phyloP scores from a whole-genome alignment of 768 basidiomycete species.

The Suillus decipiens region DNA sequence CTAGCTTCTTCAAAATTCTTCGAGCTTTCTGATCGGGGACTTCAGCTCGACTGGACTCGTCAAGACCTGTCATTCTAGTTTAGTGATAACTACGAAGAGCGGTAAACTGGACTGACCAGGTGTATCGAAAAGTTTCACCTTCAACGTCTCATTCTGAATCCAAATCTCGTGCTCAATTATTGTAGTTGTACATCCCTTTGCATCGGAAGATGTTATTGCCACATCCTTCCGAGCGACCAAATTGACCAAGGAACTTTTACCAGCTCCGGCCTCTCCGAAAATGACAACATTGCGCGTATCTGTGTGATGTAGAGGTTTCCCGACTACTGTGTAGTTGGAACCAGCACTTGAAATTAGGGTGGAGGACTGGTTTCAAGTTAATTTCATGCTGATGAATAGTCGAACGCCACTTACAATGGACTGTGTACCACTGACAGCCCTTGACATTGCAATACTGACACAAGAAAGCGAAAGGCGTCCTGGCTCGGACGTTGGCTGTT shows the following conservation, averaged over 20 bases:
- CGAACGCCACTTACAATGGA: background rate
- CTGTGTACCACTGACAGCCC: too few relatives aligned
- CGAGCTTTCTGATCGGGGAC: constrained; percentile 29
- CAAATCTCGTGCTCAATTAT: too few relatives aligned
- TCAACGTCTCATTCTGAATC: background rate
- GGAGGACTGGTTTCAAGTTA: too few relatives aligned
- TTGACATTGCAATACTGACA: background rate
- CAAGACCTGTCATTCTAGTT: background rate
- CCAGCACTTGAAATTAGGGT: too few relatives aligned
- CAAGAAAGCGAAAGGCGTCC: background rate
- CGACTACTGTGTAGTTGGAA: background rate
- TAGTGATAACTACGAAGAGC: background rate
- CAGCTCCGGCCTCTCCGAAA: background rate
- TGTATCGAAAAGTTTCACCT: background rate
- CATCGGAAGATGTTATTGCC: background rate
- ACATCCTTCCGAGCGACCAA: constrained; percentile 17
- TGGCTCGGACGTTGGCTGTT: background rate
- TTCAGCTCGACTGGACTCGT: constrained; percentile 25
- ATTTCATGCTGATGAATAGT: too few relatives aligned
- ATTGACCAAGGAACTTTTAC: constrained; percentile 8
- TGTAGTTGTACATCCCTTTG: background rate
- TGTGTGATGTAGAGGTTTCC: background rate
- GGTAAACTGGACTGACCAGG: background rate
- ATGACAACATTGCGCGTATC: background rate
- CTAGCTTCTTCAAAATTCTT: constrained; percentile 28